Percentiles rank a stretch among this genome's conserved stretches.
phyloP scores from a whole-genome alignment of 345 rosid species.

The Lepidium africanum region DNA sequence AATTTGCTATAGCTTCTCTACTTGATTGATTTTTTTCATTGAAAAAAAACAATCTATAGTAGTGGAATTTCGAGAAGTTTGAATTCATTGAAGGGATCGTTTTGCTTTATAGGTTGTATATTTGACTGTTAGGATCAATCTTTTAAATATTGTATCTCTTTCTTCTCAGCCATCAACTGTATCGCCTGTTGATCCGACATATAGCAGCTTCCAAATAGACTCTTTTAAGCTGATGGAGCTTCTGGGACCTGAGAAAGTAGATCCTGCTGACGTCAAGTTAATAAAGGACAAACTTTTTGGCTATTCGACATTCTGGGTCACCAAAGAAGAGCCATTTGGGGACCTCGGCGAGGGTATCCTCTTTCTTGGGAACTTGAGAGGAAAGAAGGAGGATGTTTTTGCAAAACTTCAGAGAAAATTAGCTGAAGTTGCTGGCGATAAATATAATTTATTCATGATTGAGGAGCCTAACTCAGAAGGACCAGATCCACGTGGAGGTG shows the following conservation, averaged over 20 bases:
- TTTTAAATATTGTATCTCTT: background rate
- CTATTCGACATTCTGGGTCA: slow-evolving; percentile 91
- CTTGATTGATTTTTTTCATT: background rate
- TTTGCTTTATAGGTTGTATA: background rate
- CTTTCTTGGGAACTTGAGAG: slow-evolving; percentile 87
- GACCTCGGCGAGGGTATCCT: slow-evolving; percentile 84
- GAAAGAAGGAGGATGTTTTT: slow-evolving; percentile 71
- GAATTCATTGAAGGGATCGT: background rate
- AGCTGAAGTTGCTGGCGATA: slow-evolving; percentile 53
- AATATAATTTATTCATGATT: slow-evolving; percentile 88
- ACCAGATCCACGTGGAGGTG: slow-evolving; percentile 91
- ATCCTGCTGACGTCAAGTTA: slow-evolving; percentile 71
- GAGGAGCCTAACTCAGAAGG: slow-evolving; percentile 93
- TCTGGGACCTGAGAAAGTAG: slow-evolving; percentile 94
- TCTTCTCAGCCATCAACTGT: slow-evolving; percentile 52
- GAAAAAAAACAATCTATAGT: background rate
- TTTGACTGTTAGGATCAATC: background rate
- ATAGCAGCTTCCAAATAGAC: slow-evolving; percentile 76
- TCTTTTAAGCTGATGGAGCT: slow-evolving; percentile 91
- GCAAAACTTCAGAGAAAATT: slow-evolving; percentile 66
- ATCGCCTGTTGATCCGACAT: slow-evolving; percentile 58
- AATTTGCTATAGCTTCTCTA: background rate
- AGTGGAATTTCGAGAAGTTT: background rate
- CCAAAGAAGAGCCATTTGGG: slow-evolving; percentile 96
- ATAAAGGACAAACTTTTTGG: slow-evolving; percentile 84